These are phyloP conservation scores for Zopfia rhizophila DNA, from an alignment of 2,329 filamentous ascomycete species.

Conservation along the genomic window DNA sequence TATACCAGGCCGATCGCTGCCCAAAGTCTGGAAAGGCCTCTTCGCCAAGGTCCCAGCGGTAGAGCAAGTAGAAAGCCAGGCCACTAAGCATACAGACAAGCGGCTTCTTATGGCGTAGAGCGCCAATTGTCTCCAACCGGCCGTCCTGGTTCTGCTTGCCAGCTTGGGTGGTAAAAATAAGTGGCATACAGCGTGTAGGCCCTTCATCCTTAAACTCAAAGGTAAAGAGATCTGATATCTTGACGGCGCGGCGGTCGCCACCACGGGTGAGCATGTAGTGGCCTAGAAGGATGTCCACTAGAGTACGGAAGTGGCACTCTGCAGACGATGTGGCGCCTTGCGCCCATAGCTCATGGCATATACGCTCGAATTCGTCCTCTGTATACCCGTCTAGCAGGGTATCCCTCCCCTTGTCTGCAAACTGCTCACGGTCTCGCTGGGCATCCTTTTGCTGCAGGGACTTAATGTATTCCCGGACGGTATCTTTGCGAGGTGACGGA, in stretches of 20 bases:
- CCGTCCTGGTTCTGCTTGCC: conserved; percentile 17
- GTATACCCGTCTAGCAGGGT: conserved; percentile 16
- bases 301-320: conserved; percentile 8
- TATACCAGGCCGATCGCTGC: too few species aligned
- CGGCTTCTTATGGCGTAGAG: conserved; percentile 9
- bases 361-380: conserved; percentile 13
- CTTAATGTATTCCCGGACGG: conserved; percentile 10
- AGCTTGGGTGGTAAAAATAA: conserved; percentile 11
- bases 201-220: conserved; percentile 11
- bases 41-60: conserved; percentile 7
- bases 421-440: conserved; percentile 11
- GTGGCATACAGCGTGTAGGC: conserved; percentile 8
- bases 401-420: conserved; percentile 13
- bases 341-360: conserved; percentile 13
- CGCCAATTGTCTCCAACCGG: conserved; percentile 8
- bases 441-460: conserved; percentile 15
- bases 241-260: conserved; percentile 1
- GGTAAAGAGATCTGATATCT: conserved; percentile 12
- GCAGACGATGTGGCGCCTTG: too few species aligned
- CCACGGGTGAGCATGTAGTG: conserved; percentile 8
- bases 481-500: conserved; percentile 9
- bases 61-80: conserved; percentile 13
- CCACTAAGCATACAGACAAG: conserved; percentile 14
- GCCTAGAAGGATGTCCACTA: conserved; percentile 10
- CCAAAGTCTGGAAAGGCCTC: too few species aligned